Percentiles rank a stretch among this genome's conserved stretches.
Conservation (phyloP, 2,329 filamentous ascomycete species). For the Fusarium brachygibbosum region DNA sequence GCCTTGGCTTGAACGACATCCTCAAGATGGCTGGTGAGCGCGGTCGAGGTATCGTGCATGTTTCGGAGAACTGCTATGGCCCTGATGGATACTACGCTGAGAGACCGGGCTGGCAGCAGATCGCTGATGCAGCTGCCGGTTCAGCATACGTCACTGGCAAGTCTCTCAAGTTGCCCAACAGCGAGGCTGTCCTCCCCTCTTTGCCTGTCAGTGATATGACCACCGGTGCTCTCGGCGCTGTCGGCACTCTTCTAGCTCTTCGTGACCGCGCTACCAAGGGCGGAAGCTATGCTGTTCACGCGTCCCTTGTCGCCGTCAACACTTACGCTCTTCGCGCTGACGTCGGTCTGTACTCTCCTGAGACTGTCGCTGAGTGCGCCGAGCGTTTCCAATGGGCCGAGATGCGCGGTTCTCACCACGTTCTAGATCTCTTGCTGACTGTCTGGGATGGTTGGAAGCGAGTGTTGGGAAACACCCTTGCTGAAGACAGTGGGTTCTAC, state of each 20-base stretch:
- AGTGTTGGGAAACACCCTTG: not conserved
- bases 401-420: constrained; percentile 28
- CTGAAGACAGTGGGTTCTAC: constrained; percentile 9
- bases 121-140: constrained; percentile 62
- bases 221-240: constrained; percentile 51
- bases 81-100: constrained; percentile 67
- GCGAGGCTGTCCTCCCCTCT: constrained; percentile 41
- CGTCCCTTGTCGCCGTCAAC: constrained; percentile 17
- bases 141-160: constrained; percentile 21
- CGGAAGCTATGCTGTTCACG: constrained; percentile 25
- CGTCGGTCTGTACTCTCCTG: constrained; percentile 7
- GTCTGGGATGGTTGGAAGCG: constrained; percentile 26
- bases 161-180: constrained; percentile 8
- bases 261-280: constrained; percentile 49
- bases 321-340: constrained; percentile 12
- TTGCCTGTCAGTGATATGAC: constrained; percentile 54
- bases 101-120: constrained; percentile 76
- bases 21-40: constrained; percentile 52
- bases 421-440: constrained; percentile 25
- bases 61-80: constrained; percentile 77
- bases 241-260: constrained; percentile 52
- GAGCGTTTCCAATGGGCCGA: constrained; percentile 28
- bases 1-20: constrained; percentile 17
- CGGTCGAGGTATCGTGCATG: constrained; percentile 72
- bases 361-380: constrained; percentile 9